These are phyloP conservation scores for Bombardia bombarda DNA, from an alignment of 495 filamentous ascomycete genomes.

Conservation along the genomic window DNA sequence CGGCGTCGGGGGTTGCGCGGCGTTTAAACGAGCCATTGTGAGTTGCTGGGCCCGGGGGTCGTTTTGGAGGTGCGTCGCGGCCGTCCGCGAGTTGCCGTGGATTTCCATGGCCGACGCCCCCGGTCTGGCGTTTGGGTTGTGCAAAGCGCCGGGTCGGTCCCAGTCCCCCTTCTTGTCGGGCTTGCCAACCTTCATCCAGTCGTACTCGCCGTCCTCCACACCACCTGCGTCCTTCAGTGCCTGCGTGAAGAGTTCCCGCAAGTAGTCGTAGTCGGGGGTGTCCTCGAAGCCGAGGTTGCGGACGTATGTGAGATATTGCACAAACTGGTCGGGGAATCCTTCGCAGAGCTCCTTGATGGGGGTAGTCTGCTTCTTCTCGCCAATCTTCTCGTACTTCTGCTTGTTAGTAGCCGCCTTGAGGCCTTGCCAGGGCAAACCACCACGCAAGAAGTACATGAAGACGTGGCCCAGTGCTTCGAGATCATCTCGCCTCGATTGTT, in stretches of 20 bases:
- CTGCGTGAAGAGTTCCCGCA: conserved; percentile 92
- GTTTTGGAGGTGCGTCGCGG: conserved; percentile 52
- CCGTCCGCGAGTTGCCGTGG: conserved; percentile 52
- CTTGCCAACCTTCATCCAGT: conserved; percentile 99
- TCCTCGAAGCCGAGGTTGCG: conserved; percentile 98
- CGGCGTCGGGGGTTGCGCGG: conserved; percentile 84
- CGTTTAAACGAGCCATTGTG: conserved; percentile 92
- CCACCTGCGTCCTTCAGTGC: conserved; percentile 92
- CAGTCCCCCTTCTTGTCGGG: conserved; percentile 88
- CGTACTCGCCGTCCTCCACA: conserved; percentile 97
- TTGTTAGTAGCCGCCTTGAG: conserved; percentile 99
- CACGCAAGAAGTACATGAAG: conserved; percentile 98
- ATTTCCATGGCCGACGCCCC: conserved; percentile 72
- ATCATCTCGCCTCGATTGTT: conserved; percentile 95
- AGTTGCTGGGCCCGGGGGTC: conserved; percentile 49
- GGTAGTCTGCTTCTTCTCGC: conserved; percentile 99
- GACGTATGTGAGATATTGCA: conserved; percentile 93
- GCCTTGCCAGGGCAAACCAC: conserved; percentile 96
- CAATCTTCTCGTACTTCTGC: conserved; percentile 99
- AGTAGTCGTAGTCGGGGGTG: conserved; percentile 96
- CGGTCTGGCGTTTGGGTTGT: conserved; percentile 63
- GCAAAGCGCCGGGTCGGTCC: conserved; percentile 51
- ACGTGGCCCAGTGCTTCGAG: conserved; percentile 94
- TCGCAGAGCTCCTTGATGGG: conserved; percentile 95
- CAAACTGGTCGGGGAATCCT: conserved; percentile 95